Evolutionary conservation across 306 rosid genomes (phyloP).

Genomic region (Hippophae gyantsensis): DNA sequence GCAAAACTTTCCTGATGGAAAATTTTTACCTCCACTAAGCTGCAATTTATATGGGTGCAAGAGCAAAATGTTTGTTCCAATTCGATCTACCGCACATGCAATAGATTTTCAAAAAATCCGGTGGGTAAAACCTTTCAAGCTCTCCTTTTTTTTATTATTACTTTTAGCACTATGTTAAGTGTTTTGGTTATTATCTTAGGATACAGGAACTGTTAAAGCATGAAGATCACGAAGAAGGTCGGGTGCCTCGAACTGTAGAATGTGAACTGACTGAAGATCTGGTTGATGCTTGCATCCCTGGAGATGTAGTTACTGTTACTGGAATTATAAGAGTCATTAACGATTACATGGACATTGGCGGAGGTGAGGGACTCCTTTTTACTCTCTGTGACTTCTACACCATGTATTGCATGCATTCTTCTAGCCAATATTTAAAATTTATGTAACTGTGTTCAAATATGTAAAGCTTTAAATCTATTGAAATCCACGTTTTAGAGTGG

Average conservation of each 20-base stretch:
- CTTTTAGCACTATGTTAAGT: not conserved
- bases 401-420: not conserved
- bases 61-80: constrained; percentile 64
- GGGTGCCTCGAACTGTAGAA: constrained; percentile 94
- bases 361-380: constrained; percentile 40
- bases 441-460: not conserved
- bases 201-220: constrained; percentile 70
- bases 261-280: constrained; percentile 87
- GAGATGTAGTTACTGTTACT: constrained; percentile 89
- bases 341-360: constrained; percentile 92
- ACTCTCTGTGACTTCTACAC: not conserved
- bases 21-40: constrained; percentile 66
- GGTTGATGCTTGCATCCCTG: constrained; percentile 93
- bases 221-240: constrained; percentile 94
- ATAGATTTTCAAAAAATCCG: constrained; percentile 92
- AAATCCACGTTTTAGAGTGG: no score
- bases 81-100: constrained; percentile 61
- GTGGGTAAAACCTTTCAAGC: constrained; percentile 20
- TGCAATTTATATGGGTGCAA: constrained; percentile 81
- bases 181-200: constrained; percentile 27
- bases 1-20: constrained; percentile 75
- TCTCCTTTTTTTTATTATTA: not conserved
- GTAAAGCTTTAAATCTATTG: not conserved
- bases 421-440: not conserved
- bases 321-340: constrained; percentile 86